Base-by-base conservation (phyloP, 495 filamentous ascomycete genomes). In the Massariosphaeria phaeospora region DNA sequence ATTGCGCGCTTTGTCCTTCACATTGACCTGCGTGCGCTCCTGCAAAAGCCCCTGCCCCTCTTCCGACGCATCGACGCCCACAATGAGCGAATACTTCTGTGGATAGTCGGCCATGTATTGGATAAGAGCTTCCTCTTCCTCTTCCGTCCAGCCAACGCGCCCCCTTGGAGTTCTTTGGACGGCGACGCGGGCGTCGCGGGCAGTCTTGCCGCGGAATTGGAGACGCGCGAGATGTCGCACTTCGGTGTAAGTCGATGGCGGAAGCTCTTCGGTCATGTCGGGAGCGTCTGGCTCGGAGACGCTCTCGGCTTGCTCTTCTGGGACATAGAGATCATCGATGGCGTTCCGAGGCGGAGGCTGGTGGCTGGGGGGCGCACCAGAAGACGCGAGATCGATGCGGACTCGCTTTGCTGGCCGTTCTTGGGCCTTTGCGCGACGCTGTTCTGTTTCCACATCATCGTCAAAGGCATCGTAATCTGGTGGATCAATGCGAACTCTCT, bases 1-100 rank as follows among this genome's bases (percentile, higher is more conserved):
- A 50, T 83, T 75, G 8, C 81, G 72, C 38, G 80, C 84, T 66
- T 85, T 87, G 69, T 87, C 83, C 26, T 83, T 84, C 17, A 86
- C 64, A 20, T 74, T 76, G 39, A 83, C 80, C 57, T 85, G 81
- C 59, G 75, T 72, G n/a, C 81, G 61, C 21, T 47, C 73, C 0
- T 63, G 58, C 6, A 75, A 63, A 27, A 81, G 70, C 0, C 43
- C 25, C 20, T 49, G 24, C 10, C 45, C 45, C 3, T 68, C 66
- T 6, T 69, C 66, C 1, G 69, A 46, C 0, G 55, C 63, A 13
- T 56, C 65, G 0, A 62, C 41, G 29, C 65, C 31, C 52, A 78
- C 72, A 30, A 86, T 78, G 0, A 52, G 26, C 18, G 73, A 67
- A 75, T 81, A 87, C 35, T 73, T 76, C 59, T 73, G 76, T 13